phyloP scores from a whole-genome alignment of 2,329 filamentous ascomycete species.

The Apiospora hydei region DNA sequence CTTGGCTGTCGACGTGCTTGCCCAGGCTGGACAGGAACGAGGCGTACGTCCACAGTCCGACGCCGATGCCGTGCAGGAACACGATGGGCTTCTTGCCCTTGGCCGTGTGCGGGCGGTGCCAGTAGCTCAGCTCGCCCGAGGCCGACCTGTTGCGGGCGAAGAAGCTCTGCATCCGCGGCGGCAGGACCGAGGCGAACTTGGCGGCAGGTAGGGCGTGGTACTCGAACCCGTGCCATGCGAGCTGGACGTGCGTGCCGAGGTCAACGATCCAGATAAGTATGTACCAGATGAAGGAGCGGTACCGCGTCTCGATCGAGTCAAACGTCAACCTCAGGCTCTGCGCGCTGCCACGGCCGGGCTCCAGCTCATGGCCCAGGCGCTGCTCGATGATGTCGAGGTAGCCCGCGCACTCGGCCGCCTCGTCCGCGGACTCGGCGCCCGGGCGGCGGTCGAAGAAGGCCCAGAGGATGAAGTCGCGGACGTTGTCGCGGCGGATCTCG shows the following conservation, averaged over 20 bases:
- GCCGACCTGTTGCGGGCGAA: slow-evolving; percentile 55
- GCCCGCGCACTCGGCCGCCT: slow-evolving; percentile 51
- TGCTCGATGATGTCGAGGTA: slow-evolving; percentile 61
- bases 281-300: slow-evolving; percentile 72
- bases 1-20: slow-evolving; percentile 33
- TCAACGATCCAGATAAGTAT: slow-evolving; percentile 62
- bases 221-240: slow-evolving; percentile 58
- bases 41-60: slow-evolving; percentile 70
- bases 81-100: slow-evolving; percentile 64
- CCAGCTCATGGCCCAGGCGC: slow-evolving; percentile 57
- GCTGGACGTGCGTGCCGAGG: slow-evolving; percentile 52
- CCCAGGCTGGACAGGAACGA: slow-evolving; percentile 63
- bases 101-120: slow-evolving; percentile 69
- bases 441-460: slow-evolving; percentile 63
- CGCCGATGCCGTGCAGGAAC: slow-evolving; percentile 75
- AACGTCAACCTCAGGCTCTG: slow-evolving; percentile 68
- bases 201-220: slow-evolving; percentile 55
- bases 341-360: slow-evolving; percentile 62
- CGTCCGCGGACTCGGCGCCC: slow-evolving; percentile 39
- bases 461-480: slow-evolving; percentile 73
- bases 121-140: slow-evolving; percentile 64
- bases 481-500: slow-evolving; percentile 71
- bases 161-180: slow-evolving; percentile 61
- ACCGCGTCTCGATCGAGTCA: slow-evolving; percentile 67
- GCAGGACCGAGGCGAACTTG: slow-evolving; percentile 57